These are phyloP conservation scores for Euphrasia arctica DNA, from an alignment of 305 asterid genomes.

Conservation along the genomic window DNA sequence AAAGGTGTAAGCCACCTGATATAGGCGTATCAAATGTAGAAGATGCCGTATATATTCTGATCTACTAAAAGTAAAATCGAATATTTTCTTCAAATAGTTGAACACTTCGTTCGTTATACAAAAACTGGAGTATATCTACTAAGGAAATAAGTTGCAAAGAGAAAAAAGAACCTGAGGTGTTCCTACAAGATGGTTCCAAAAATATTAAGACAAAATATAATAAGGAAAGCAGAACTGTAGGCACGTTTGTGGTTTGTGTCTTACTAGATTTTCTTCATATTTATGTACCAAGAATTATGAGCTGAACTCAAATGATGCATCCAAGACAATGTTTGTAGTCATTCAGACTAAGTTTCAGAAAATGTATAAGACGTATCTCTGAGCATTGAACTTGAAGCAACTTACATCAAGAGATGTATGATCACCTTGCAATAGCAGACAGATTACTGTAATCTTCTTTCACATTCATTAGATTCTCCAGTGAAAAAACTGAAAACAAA, in stretches of 20 bases:
- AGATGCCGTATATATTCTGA: conserved; percentile 2
- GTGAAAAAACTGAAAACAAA: conserved; percentile 66
- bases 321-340: neutral
- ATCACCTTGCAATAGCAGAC: conserved; percentile 94
- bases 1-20: conserved; percentile 83
- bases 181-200: conserved; percentile 80
- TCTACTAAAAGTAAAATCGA: neutral
- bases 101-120: neutral
- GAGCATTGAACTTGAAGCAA: conserved; percentile 16
- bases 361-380: neutral
- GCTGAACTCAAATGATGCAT: neutral
- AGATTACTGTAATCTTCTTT: conserved; percentile 80
- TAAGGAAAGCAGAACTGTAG: neutral
- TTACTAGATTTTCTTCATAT: conserved; percentile 6
- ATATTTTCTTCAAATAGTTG: too few relatives aligned
- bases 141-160: conserved; percentile 13
- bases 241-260: neutral
- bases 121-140: neutral
- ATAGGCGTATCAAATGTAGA: conserved; percentile 2
- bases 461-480: conserved; percentile 95
- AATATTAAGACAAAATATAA: neutral
- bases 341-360: neutral
- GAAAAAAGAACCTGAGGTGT: conserved; percentile 70
- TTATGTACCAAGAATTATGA: neutral
- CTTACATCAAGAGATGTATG: neutral